phyloP scores from a whole-genome alignment of 768 basidiomycete genomes.

The Krasilnikovozyma curviuscula region DNA sequence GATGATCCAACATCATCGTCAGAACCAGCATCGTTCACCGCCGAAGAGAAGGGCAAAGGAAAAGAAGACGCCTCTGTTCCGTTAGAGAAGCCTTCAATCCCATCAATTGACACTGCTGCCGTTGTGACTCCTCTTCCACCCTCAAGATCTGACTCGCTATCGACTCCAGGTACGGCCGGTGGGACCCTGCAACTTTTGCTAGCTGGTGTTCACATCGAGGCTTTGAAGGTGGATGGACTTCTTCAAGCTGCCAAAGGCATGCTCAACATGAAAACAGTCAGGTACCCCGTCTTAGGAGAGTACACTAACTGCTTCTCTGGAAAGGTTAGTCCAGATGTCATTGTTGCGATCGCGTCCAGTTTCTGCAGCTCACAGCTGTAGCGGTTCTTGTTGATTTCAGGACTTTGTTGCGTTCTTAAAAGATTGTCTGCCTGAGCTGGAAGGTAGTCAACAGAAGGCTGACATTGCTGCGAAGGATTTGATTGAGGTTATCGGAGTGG shows the following conservation, averaged over 20 bases:
- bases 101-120: neutral
- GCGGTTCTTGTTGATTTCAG: too few relatives aligned
- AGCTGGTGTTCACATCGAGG: constrained; percentile 3
- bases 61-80: too few relatives aligned
- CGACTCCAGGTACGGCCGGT: neutral
- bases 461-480: constrained; percentile 4
- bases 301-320: constrained; percentile 9
- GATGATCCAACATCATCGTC: too few relatives aligned
- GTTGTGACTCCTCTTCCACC: neutral
- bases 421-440: too few relatives aligned
- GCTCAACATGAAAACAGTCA: neutral
- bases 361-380: neutral
- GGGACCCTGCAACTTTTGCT: neutral
- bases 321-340: too few relatives aligned
- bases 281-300: constrained; percentile 5
- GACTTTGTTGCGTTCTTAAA: too few relatives aligned
- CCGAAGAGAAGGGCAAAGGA: too few relatives aligned
- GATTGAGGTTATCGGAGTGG: constrained; percentile 3
- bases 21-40: too few relatives aligned
- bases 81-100: neutral
- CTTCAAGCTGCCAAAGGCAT: neutral
- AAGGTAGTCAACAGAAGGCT: neutral
- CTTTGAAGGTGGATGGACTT: neutral
- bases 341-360: constrained; percentile 5
- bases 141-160: neutral